Percentiles rank a stretch among this genome's conserved stretches.
Conservation (phyloP, 345 rosid species). For the Gossypium turneri region DNA sequence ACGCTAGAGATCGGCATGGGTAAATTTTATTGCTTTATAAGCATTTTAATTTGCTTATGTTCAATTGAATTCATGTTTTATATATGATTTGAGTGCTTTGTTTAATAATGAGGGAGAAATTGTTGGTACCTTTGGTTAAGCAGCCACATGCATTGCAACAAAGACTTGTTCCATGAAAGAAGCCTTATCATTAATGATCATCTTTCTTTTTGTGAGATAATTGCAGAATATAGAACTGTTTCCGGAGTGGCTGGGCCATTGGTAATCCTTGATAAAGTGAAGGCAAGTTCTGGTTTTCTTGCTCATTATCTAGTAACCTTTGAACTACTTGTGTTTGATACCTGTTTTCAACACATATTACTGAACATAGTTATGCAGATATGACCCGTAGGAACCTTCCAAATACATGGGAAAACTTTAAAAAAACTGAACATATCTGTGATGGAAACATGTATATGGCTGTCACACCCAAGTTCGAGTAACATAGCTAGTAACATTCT, state of each 20-base stretch:
- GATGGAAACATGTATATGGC: no score
- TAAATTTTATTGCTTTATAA: slow-evolving; percentile 25
- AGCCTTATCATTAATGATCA: neutral
- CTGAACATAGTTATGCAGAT: no score
- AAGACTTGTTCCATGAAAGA: neutral
- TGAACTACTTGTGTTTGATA: no score
- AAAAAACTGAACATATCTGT: no score
- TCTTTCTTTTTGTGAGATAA: slow-evolving; percentile 9
- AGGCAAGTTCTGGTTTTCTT: slow-evolving; percentile 42
- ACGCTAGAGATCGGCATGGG: slow-evolving; percentile 91
- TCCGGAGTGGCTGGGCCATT: slow-evolving; percentile 98
- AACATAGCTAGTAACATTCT: neutral
- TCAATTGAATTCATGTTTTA: neutral
- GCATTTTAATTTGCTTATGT: neutral
- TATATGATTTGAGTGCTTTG: neutral
- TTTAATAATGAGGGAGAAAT: neutral
- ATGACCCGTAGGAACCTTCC: no score
- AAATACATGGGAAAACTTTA: no score
- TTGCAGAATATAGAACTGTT: slow-evolving; percentile 88
- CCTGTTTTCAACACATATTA: no score
- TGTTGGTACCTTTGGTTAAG: neutral
- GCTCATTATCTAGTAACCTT: neutral
- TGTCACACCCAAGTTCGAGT: no score
- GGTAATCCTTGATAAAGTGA: slow-evolving; percentile 92
- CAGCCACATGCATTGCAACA: neutral